phyloP scores from a whole-genome alignment of 1,284 basidiomycete species.

The Pascua guehoae region DNA sequence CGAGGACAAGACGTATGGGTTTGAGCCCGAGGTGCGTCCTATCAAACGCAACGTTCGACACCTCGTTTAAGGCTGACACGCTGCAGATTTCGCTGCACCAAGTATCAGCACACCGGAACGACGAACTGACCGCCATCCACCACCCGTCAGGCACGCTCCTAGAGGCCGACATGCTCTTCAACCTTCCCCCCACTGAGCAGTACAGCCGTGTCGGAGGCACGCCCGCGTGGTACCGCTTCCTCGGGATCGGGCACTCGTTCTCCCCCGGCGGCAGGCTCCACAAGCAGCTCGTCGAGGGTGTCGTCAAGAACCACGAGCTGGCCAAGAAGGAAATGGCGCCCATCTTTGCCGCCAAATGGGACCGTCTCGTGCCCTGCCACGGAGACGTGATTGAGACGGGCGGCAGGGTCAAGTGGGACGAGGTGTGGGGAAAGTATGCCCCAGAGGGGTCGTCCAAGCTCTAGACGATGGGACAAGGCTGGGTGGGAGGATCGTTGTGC shows the following conservation, averaged over 20 bases:
- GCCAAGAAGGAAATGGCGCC: conserved; percentile 34
- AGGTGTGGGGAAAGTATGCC: conserved; percentile 27
- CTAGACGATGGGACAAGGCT: too few species aligned
- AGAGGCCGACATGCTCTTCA: conserved; percentile 84
- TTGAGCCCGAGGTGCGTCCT: conserved; percentile 63
- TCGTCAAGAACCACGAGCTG: conserved; percentile 60
- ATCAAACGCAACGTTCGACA: conserved; percentile 27
- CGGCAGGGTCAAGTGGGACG: conserved; percentile 66
- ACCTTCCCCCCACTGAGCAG: conserved; percentile 82
- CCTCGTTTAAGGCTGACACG: not conserved
- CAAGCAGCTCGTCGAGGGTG: conserved; percentile 55
- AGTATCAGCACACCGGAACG: conserved; percentile 76
- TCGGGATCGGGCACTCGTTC: conserved; percentile 45
- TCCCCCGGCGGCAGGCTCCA: conserved; percentile 63
- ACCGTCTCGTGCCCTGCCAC: conserved; percentile 87
- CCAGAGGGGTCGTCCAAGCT: too few species aligned
- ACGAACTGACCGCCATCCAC: conserved; percentile 88
- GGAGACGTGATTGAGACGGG: conserved; percentile 75
- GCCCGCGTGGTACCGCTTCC: conserved; percentile 43
- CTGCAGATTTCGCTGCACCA: conserved; percentile 55
- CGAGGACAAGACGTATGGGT: conserved; percentile 61
- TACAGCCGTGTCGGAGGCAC: conserved; percentile 57
- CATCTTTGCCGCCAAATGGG: conserved; percentile 60
- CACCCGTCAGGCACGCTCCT: conserved; percentile 71
- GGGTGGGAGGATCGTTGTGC: too few species aligned